phyloP scores from a whole-genome alignment of 2,329 filamentous ascomycete species.

The Neonectria coccinea region DNA sequence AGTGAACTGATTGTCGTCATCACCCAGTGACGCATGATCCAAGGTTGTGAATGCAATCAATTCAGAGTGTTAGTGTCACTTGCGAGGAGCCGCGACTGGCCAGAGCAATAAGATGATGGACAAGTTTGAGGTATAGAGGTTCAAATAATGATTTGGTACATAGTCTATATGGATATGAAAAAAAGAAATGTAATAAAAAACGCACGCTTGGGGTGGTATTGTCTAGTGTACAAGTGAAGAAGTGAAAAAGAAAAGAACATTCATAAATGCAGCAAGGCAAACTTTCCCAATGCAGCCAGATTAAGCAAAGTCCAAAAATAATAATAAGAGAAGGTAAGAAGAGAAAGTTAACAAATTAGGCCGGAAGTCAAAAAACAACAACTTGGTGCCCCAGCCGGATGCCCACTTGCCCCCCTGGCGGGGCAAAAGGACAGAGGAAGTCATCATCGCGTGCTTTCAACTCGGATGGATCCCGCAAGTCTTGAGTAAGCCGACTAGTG shows the following conservation, averaged over 20 bases:
- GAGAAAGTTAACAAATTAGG: constrained; percentile 10
- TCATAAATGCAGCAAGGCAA: background rate
- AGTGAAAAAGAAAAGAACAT: constrained; percentile 11
- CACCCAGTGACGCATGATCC: too few relatives aligned
- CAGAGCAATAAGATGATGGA: background rate
- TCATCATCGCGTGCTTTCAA: constrained; percentile 11
- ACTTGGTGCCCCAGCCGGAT: background rate
- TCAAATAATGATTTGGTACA: constrained; percentile 10
- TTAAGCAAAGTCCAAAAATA: constrained; percentile 1
- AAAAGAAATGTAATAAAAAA: constrained; percentile 14
- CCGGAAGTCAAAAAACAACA: background rate
- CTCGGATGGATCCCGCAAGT: background rate
- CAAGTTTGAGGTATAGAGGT: background rate
- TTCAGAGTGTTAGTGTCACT: background rate
- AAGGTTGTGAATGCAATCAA: background rate
- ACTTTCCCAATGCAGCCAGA: constrained; percentile 13
- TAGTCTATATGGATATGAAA: constrained; percentile 36
- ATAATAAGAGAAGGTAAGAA: constrained; percentile 14
- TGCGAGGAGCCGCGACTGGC: background rate
- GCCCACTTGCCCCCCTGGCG: constrained; percentile 1
- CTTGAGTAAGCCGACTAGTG: background rate
- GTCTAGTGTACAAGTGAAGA: constrained; percentile 27
- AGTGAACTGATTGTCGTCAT: too few relatives aligned
- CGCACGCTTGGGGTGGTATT: constrained; percentile 39
- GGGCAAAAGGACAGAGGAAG: background rate